Percentiles rank a stretch among this genome's conserved stretches.
These are phyloP conservation scores for Toxoplasma gondii DNA, from an alignment of 169 alveolate species.

Conservation along the genomic window DNA sequence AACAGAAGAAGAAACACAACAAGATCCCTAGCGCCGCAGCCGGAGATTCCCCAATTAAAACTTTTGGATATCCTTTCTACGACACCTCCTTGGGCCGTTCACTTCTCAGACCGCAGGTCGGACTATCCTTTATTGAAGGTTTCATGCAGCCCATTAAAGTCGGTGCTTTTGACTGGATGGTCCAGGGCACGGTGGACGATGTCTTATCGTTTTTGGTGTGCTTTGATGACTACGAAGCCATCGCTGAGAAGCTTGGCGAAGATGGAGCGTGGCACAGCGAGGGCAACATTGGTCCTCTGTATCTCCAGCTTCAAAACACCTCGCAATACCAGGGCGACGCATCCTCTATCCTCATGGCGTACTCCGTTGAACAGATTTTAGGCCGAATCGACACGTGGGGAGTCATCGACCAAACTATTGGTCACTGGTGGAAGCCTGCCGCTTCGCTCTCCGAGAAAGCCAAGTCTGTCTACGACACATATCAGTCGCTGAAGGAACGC, in stretches of 20 bases:
- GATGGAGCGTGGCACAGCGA: not conserved
- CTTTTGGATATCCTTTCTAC: slow-evolving; percentile 12
- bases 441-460: not conserved
- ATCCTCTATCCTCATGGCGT: not conserved
- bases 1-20: not conserved
- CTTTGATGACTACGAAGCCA: not conserved
- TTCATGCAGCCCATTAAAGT: not conserved
- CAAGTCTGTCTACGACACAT: not conserved
- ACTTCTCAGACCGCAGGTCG: not conserved
- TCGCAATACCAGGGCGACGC: not conserved
- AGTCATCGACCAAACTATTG: not conserved
- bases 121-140: not conserved
- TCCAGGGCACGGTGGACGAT: not conserved
- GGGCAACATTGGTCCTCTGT: not conserved
- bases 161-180: slow-evolving; percentile 1
- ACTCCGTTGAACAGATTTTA: not conserved
- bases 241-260: not conserved
- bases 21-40: slow-evolving; percentile 5
- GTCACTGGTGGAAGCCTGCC: not conserved
- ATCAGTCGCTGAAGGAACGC: not conserved
- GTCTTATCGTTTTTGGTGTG: not conserved
- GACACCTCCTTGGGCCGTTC: not conserved
- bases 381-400: not conserved
- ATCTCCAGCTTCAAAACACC: not conserved
- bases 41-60: not conserved